Evolutionary conservation across 2,329 filamentous ascomycete species (phyloP).

Genomic region (Leptosphaerulina australis): DNA sequence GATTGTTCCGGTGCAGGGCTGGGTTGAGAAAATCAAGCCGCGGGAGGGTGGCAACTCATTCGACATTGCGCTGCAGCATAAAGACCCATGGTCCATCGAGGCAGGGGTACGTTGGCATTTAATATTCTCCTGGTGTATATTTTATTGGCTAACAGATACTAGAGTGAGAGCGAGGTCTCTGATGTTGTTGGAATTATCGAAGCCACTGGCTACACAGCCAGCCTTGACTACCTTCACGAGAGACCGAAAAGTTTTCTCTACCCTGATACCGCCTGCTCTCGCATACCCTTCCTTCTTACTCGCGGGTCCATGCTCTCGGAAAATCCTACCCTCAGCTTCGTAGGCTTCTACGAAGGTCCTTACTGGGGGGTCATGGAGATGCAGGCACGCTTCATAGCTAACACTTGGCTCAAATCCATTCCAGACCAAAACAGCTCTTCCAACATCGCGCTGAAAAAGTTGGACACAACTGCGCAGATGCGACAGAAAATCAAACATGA

Average conservation of each 20-base stretch:
- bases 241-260: conserved; percentile 63
- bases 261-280: conserved; percentile 64
- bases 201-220: conserved; percentile 74
- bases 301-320: conserved; percentile 69
- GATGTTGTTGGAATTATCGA: conserved; percentile 65
- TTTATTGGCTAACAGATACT: conserved; percentile 6
- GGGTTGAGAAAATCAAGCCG: conserved; percentile 37
- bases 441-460: conserved; percentile 18
- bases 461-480: conserved; percentile 45
- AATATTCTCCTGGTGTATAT: background rate
- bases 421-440: conserved; percentile 23
- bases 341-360: conserved; percentile 82
- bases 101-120: background rate
- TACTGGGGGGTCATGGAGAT: conserved; percentile 90
- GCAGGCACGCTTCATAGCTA: conserved; percentile 73
- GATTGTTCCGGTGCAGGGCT: conserved; percentile 50
- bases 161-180: conserved; percentile 18
- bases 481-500: conserved; percentile 50
- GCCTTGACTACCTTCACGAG: conserved; percentile 67
- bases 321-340: conserved; percentile 72
- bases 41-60: background rate
- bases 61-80: conserved; percentile 20
- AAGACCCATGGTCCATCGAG: conserved; percentile 21
- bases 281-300: conserved; percentile 62
- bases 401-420: conserved; percentile 59